phyloP scores from a whole-genome alignment of 371 early-diverging fungal species.

The Mortierella sp. region DNA sequence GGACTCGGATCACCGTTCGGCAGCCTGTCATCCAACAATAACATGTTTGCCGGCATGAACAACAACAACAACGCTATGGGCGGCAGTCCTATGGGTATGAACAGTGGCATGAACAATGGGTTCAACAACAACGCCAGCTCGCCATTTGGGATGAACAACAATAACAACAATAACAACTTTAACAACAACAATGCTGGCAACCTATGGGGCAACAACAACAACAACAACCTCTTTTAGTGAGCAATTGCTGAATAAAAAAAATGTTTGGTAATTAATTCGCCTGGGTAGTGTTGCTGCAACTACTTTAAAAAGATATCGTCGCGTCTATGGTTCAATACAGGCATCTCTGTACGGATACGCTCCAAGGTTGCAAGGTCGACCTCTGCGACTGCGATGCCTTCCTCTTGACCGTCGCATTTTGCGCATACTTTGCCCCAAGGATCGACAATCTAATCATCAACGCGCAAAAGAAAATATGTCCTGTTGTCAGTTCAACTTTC shows the following conservation, averaged over 20 bases:
- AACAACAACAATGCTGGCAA: constrained; percentile 26
- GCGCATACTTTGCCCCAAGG: constrained; percentile 82
- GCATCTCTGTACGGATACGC: constrained; percentile 79
- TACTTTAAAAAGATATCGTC: constrained; percentile 70
- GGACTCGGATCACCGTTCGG: constrained; percentile 19
- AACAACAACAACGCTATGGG: constrained; percentile 20
- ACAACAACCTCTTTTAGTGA: constrained; percentile 21
- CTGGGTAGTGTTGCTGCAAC: not conserved
- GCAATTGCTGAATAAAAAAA: not conserved
- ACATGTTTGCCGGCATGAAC: constrained; percentile 15
- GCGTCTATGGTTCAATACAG: constrained; percentile 78
- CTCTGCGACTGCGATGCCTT: constrained; percentile 70
- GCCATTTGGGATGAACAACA: constrained; percentile 37
- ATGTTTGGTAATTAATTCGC: not conserved
- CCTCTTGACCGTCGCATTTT: constrained; percentile 63
- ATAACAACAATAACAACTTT: constrained; percentile 23
- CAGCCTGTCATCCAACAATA: constrained; percentile 12
- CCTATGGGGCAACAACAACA: constrained; percentile 29
- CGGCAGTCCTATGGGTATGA: constrained; percentile 23
- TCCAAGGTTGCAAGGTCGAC: constrained; percentile 74
- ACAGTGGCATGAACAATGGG: constrained; percentile 12
- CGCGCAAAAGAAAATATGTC: no score
- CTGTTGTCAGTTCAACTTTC: no score
- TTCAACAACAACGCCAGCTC: constrained; percentile 31
- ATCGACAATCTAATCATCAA: constrained; percentile 66